Evolutionary conservation across 2,329 filamentous ascomycete species (phyloP).

Genomic region (Colletotrichum costaricense): DNA sequence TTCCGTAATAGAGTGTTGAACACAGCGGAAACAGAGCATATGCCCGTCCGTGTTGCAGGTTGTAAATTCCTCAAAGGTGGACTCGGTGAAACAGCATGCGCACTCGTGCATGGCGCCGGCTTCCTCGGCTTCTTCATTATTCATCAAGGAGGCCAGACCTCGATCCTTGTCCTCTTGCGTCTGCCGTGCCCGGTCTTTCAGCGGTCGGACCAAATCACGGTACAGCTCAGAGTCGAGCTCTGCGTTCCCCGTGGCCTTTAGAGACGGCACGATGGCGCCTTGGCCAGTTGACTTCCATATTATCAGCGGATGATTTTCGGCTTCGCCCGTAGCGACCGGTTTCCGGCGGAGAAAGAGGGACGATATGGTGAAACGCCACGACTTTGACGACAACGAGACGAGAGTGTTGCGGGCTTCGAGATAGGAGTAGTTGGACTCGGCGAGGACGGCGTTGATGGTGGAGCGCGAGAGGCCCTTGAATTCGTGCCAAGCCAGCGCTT

Average conservation of each 20-base stretch:
- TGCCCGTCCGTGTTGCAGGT: slow-evolving; percentile 77
- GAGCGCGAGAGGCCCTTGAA: slow-evolving; percentile 80
- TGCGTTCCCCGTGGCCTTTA: slow-evolving; percentile 73
- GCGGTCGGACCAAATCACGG: slow-evolving; percentile 64
- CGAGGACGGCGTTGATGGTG: slow-evolving; percentile 81
- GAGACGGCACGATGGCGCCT: slow-evolving; percentile 65
- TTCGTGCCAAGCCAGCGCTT: slow-evolving; percentile 76
- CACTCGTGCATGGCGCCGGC: slow-evolving; percentile 74
- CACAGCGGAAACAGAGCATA: slow-evolving; percentile 84
- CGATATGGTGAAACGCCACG: slow-evolving; percentile 81
- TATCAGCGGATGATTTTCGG: slow-evolving; percentile 72
- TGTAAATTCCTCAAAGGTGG: slow-evolving; percentile 79
- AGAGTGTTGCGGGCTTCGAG: slow-evolving; percentile 77
- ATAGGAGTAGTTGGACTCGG: slow-evolving; percentile 85
- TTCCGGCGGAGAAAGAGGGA: slow-evolving; percentile 77
- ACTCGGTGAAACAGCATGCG: slow-evolving; percentile 80
- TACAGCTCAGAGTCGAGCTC: slow-evolving; percentile 74
- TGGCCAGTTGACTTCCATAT: slow-evolving; percentile 68
- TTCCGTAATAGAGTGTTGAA: slow-evolving; percentile 84
- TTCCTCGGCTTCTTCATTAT: slow-evolving; percentile 69
- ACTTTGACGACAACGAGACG: slow-evolving; percentile 75
- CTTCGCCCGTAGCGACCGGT: slow-evolving; percentile 61
- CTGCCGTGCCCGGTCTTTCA: slow-evolving; percentile 56
- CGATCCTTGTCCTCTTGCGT: slow-evolving; percentile 64
- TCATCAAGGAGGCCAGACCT: slow-evolving; percentile 63